These are phyloP conservation scores for Prillingera fragicola DNA, from an alignment of 1,284 basidiomycete species.

Conservation along the genomic window DNA sequence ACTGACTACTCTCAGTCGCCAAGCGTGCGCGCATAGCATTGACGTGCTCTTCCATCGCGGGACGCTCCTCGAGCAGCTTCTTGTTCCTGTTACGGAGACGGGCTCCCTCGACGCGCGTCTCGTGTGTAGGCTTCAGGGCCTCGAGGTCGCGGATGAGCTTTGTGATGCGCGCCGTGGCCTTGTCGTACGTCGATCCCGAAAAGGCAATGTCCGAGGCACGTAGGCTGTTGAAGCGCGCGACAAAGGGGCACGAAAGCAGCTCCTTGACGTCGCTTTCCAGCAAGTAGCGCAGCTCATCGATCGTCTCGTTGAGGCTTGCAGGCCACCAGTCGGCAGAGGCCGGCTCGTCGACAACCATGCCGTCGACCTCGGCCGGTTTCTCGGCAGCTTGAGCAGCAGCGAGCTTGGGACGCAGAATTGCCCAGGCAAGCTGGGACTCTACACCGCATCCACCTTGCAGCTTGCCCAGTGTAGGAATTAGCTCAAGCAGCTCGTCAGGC, in stretches of 20 bases:
- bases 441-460: constrained; percentile 70
- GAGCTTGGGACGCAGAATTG: constrained; percentile 77
- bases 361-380: neutral
- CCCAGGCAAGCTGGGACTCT: constrained; percentile 79
- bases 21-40: constrained; percentile 57
- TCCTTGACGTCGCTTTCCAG: constrained; percentile 26
- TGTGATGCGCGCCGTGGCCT: constrained; percentile 45
- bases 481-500: constrained; percentile 43
- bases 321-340: constrained; percentile 30
- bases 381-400: constrained; percentile 51
- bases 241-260: constrained; percentile 58
- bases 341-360: constrained; percentile 14
- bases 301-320: constrained; percentile 24
- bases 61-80: constrained; percentile 33
- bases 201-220: constrained; percentile 79
- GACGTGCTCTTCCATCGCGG: constrained; percentile 40
- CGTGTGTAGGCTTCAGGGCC: constrained; percentile 7
- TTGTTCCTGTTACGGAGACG: constrained; percentile 27
- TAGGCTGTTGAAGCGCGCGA: constrained; percentile 90
- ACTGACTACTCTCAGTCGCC: constrained; percentile 81
- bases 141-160: constrained; percentile 40
- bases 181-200: constrained; percentile 50
- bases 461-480: constrained; percentile 61
- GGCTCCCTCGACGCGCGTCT: constrained; percentile 19
- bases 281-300: constrained; percentile 27